Percentiles rank a stretch among this genome's conserved stretches.
Conservation (phyloP, 345 rosid genomes). For the Eutrema heterophyllum region DNA sequence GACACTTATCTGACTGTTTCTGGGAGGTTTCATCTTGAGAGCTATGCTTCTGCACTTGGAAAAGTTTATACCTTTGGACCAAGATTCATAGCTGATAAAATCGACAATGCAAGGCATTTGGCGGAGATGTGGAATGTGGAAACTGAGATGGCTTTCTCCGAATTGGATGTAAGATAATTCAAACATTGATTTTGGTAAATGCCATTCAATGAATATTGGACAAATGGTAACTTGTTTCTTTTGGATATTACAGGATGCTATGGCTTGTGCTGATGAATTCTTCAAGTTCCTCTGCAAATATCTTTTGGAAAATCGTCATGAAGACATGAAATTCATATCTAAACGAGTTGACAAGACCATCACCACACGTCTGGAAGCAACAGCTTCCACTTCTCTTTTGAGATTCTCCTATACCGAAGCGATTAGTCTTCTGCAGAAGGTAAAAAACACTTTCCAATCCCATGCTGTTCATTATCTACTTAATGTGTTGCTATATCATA, state of each 20-base stretch:
- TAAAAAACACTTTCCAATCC: conserved; percentile 6
- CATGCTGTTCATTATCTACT: neutral
- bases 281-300: conserved; percentile 75
- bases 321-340: conserved; percentile 57
- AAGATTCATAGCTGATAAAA: conserved; percentile 59
- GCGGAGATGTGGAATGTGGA: conserved; percentile 89
- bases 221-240: neutral
- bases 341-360: conserved; percentile 54
- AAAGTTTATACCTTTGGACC: conserved; percentile 88
- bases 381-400: conserved; percentile 37
- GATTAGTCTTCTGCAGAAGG: conserved; percentile 55
- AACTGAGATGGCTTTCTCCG: conserved; percentile 74
- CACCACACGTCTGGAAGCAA: conserved; percentile 48
- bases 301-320: conserved; percentile 53
- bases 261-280: conserved; percentile 69
- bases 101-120: conserved; percentile 40
- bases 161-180: conserved; percentile 54
- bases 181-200: neutral
- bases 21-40: conserved; percentile 81
- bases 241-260: conserved; percentile 56
- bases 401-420: conserved; percentile 64
- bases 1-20: conserved; percentile 58
- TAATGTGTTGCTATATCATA: neutral
- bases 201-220: neutral
- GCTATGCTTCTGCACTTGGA: conserved; percentile 89